Evolutionary conservation across 257 asterid species (phyloP), one percentile per base, ranked within the genome.

Genomic region (Schizonepeta tenuifolia): DNA sequence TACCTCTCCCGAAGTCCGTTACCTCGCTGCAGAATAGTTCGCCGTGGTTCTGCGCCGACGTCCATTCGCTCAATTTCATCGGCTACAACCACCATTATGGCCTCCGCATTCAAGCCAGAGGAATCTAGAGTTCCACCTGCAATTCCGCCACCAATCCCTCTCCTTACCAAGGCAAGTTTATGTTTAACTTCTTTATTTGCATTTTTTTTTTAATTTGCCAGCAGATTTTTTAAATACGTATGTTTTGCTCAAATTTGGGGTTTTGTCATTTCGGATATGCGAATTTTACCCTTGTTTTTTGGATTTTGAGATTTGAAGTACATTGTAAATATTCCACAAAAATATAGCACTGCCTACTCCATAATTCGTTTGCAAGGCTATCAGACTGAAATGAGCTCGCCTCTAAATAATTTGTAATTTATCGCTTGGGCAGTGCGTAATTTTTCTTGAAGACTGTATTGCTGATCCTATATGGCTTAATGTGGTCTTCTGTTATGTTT

Each of bases 81-180:
- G 21, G 62, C 81, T 22, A 26, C 77, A 57, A 38, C 61, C 51
- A 17, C 80, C 26, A 20, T 21, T 43, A 75, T 79, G 89, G 86
- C 73, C 65, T 47, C 86, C 60, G 65, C 83, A 6, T 79, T 82
- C 82, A 89, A 78, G 79, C 72, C 92, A 12, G 91, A 89, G 49
- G 89, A 86, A 81, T 89, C 95, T 73, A 86, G 97, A 85, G 86
- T 83, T 49, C 96, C 97, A 59, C 82, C 87, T 17, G 84, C 86
- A 46, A 67, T 91, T 60, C 85, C 89, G 6, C 80, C 83, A 70
- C 90, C 90, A 33, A 68, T 59, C 4, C 89, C 97, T 78, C 90
- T 88, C 2, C 53, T 89, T 74, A 74, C 87, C 75, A 89, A 89
- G 92, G 95, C 46, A 79, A 67, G 1, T 57, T 73, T 51, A 11